phyloP scores from a whole-genome alignment of 2,329 filamentous ascomycete genomes.

The Pezicula radicicola region DNA sequence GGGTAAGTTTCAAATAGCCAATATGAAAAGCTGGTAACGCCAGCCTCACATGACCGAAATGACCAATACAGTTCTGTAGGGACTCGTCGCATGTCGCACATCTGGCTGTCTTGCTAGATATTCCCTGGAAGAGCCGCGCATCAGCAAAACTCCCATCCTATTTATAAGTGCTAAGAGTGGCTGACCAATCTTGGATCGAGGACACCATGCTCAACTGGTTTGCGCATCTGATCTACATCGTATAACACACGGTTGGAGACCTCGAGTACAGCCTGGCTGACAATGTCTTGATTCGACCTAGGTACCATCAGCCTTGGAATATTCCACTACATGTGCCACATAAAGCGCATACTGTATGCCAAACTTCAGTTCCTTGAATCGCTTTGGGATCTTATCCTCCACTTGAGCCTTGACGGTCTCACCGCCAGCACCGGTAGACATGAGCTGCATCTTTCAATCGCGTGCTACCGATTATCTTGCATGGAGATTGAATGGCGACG shows the following conservation, averaged over 20 bases:
- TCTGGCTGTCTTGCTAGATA: conserved; percentile 75
- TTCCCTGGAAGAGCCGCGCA: conserved; percentile 51
- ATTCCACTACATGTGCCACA: neutral
- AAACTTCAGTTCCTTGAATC: conserved; percentile 91
- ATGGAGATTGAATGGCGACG: neutral
- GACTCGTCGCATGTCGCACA: conserved; percentile 83
- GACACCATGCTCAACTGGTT: conserved; percentile 76
- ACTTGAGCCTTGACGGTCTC: conserved; percentile 76
- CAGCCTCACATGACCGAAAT: conserved; percentile 91
- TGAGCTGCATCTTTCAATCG: conserved; percentile 17
- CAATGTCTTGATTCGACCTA: conserved; percentile 88
- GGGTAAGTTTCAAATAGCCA: conserved; percentile 91
- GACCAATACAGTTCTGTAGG: conserved; percentile 83
- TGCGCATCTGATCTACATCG: conserved; percentile 78
- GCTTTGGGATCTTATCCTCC: conserved; percentile 82
- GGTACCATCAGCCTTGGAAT: conserved; percentile 16
- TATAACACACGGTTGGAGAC: conserved; percentile 93
- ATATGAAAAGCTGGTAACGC: conserved; percentile 93
- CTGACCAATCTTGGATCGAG: conserved; percentile 76
- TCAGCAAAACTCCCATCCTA: conserved; percentile 2
- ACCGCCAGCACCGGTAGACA: conserved; percentile 12
- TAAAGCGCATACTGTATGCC: conserved; percentile 69
- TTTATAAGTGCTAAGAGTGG: conserved; percentile 5
- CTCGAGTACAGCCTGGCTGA: conserved; percentile 91
- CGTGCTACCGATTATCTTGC: conserved; percentile 4